These are phyloP conservation scores for Ilyonectria sp. DNA, from an alignment of 2,329 filamentous ascomycete species.

Conservation along the genomic window DNA sequence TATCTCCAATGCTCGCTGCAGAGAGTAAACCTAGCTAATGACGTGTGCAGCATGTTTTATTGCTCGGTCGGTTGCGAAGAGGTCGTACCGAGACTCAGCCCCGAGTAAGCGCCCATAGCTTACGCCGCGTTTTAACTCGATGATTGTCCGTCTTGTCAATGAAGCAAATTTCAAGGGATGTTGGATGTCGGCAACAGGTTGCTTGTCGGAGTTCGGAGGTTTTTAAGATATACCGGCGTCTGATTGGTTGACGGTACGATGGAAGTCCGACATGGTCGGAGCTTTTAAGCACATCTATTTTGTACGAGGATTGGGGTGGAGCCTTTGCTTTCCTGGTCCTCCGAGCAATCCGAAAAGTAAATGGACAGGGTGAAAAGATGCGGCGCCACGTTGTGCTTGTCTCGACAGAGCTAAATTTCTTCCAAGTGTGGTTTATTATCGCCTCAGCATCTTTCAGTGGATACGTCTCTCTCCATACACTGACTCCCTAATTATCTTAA, in stretches of 20 bases:
- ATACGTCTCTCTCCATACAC: no score
- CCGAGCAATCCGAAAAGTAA: neutral
- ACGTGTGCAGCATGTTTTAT: neutral
- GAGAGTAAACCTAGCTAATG: neutral
- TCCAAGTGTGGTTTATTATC: no score
- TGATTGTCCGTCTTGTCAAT: neutral
- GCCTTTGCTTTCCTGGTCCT: neutral
- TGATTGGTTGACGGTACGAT: neutral
- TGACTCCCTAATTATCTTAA: no score
- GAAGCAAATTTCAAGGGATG: neutral
- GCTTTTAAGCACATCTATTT: neutral
- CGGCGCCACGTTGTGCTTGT: no score
- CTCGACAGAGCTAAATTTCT: no score
- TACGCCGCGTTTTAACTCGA: neutral
- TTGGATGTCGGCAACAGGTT: neutral
- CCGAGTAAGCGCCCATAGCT: neutral
- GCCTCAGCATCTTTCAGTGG: no score
- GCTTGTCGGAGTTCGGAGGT: neutral
- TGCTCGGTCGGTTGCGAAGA: neutral
- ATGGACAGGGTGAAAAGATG: neutral
- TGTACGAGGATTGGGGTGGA: neutral
- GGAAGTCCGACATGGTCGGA: neutral
- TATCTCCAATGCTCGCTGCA: neutral
- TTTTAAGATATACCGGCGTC: neutral
- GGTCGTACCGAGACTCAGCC: neutral